Conservation (phyloP, 106 monocot species). For the Cymbidium sinense region DNA sequence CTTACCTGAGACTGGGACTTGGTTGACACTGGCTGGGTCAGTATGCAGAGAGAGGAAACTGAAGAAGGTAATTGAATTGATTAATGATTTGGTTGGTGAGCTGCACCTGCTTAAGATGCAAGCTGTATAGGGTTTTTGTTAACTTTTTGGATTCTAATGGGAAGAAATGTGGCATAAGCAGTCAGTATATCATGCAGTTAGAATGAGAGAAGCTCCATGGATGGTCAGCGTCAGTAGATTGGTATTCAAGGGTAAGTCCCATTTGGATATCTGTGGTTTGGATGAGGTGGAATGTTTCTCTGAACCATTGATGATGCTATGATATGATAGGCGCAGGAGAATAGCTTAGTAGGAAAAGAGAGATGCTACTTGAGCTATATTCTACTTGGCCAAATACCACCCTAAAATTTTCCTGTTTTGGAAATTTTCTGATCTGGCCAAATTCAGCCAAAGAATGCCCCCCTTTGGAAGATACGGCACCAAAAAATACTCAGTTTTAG, state of each 20-base stretch:
- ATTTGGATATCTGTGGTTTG: no score
- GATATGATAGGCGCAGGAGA: not conserved
- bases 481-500: not conserved
- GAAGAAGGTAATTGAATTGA: slow-evolving; percentile 27
- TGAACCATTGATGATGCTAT: not conserved
- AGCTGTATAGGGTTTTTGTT: not conserved
- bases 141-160: not conserved
- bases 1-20: slow-evolving; percentile 44
- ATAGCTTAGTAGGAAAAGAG: not conserved
- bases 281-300: not conserved
- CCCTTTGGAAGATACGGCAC: not conserved
- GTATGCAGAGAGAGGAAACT: slow-evolving; percentile 66
- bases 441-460: not conserved
- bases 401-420: no score
- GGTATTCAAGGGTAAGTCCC: no score
- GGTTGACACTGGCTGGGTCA: slow-evolving; percentile 44
- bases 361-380: not conserved
- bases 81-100: slow-evolving; percentile 19
- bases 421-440: not conserved
- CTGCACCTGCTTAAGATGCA: not conserved
- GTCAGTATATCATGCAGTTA: not conserved
- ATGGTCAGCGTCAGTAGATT: no score
- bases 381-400: not conserved
- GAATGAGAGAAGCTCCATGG: no score
- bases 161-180: not conserved